Conservation (phyloP, 371 early-diverging fungal genomes). For the Mortierella sp. region DNA sequence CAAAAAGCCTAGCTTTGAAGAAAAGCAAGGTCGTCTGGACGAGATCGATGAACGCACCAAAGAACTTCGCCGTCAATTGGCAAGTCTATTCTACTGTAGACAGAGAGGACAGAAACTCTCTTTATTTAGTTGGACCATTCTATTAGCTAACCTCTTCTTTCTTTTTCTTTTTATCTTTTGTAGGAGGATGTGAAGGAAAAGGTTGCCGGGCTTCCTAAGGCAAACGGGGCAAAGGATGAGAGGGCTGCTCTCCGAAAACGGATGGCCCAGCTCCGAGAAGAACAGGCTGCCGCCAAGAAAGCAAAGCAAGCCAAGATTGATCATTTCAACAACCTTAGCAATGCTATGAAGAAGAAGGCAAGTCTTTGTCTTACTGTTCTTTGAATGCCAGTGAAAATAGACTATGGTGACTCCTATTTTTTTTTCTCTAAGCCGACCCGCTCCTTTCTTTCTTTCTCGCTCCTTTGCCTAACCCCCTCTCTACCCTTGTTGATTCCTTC, state of each 20-base stretch:
- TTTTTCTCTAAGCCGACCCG: not conserved
- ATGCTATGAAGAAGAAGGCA: slow-evolving; percentile 78
- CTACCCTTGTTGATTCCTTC: too few species aligned
- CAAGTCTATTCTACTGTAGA: slow-evolving; percentile 20
- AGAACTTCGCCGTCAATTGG: slow-evolving; percentile 49
- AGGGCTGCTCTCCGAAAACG: slow-evolving; percentile 69
- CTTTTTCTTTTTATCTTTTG: too few species aligned
- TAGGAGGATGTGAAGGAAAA: too few species aligned
- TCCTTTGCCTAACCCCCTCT: too few species aligned
- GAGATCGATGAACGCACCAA: slow-evolving; percentile 51
- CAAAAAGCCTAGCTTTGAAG: slow-evolving; percentile 50
- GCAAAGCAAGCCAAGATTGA: slow-evolving; percentile 62
- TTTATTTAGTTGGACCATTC: too few species aligned
- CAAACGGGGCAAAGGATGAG: slow-evolving; percentile 10
- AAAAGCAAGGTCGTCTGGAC: slow-evolving; percentile 36
- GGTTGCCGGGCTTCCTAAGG: too few species aligned
- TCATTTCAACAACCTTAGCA: slow-evolving; percentile 68
- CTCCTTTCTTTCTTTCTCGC: too few species aligned
- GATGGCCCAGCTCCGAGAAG: slow-evolving; percentile 70
- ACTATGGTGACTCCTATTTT: not conserved
- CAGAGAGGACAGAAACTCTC: too few species aligned
- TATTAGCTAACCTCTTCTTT: too few species aligned
- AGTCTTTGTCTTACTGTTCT: slow-evolving; percentile 29
- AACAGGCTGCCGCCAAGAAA: slow-evolving; percentile 61
- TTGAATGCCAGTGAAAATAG: slow-evolving; percentile 4